These are phyloP conservation scores for Pestalotiopsis sp. DNA, from an alignment of 2,329 filamentous ascomycete genomes.

Conservation along the genomic window DNA sequence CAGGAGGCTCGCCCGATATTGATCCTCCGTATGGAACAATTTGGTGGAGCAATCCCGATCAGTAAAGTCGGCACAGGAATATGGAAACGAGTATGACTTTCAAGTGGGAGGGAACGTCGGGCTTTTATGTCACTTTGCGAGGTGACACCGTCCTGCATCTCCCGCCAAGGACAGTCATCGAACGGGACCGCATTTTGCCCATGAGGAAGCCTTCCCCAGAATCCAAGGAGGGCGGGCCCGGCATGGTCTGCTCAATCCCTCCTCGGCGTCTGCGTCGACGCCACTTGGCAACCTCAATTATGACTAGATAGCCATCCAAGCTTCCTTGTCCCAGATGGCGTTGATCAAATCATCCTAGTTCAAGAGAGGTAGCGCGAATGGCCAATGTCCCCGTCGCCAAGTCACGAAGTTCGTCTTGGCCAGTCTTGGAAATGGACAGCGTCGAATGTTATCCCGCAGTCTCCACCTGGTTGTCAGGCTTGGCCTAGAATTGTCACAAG, in stretches of 20 bases:
- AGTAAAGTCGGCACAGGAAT: neutral
- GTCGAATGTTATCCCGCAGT: slow-evolving; percentile 10
- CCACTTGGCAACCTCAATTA: neutral
- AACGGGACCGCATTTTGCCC: neutral
- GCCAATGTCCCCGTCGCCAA: slow-evolving; percentile 1
- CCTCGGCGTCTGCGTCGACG: neutral
- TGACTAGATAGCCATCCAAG: neutral
- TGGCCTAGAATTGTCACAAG: neutral
- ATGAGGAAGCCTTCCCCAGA: neutral
- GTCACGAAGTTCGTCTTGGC: slow-evolving; percentile 5
- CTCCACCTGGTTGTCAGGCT: neutral
- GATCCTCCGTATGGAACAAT: neutral
- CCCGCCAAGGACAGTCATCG: neutral
- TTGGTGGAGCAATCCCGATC: neutral
- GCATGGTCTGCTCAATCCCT: neutral
- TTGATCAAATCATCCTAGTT: neutral
- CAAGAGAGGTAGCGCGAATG: neutral
- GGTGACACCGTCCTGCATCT: neutral
- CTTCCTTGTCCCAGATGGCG: neutral
- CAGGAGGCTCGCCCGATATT: neutral
- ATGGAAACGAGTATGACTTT: neutral
- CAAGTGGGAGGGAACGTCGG: neutral
- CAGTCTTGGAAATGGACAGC: slow-evolving; percentile 1
- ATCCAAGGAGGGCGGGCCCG: neutral
- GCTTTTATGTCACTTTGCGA: neutral